Base-by-base conservation (phyloP, 2,329 filamentous ascomycete genomes). In the Talaromyces sp. region DNA sequence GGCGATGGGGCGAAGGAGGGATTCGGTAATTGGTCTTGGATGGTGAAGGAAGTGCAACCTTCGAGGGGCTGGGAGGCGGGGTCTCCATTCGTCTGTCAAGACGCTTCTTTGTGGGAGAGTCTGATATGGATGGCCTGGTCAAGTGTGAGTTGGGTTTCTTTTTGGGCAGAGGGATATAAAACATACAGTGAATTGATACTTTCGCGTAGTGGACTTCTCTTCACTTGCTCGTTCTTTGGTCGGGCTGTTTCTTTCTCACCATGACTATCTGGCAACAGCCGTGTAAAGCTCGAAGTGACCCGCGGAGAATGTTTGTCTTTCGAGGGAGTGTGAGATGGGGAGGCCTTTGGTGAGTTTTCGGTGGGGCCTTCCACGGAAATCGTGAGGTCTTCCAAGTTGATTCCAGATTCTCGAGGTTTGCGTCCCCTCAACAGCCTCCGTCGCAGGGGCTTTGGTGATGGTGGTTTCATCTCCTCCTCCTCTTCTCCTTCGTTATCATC, bases 1-100 rank as follows among this genome's bases (percentile, higher is more conserved):
- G 78, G 56, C 79, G 74, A 60, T 81, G 75, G 1, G 82, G 82
- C 5, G 81, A 81, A 6, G 78, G 78, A 7, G 82, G 82, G 51
- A 84, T 80, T 0, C 71, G 68, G 23, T 70, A 64, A 56, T 69
- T 75, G 23, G 72, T 68, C 66, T 84, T 82, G 1, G 77, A 78
- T 3, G 83, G 82, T 14, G 82, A 84, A 27, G 74, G 73, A 4
- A 82, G 71, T 12, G 69, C 69, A 5, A 69, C 68, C 62, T 76
- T 79, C 8, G 75, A 75, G 44, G 81, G 79, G 50, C 78, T 82
- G 12, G 72, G 68, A 16, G 75, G 77, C 18, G 80, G 79, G 44
- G 80, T 80, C 47, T 72, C 65, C 52, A 69, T 56, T n/a, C 33
- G 59, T 54, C 53, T 60, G 14, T 61, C 62, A 55, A 33, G 53